A percentile compares a stretch with the other conserved stretches of the same genome.
phyloP scores from a whole-genome alignment of 2,329 filamentous ascomycete species.

The Cladosporium sp. region DNA sequence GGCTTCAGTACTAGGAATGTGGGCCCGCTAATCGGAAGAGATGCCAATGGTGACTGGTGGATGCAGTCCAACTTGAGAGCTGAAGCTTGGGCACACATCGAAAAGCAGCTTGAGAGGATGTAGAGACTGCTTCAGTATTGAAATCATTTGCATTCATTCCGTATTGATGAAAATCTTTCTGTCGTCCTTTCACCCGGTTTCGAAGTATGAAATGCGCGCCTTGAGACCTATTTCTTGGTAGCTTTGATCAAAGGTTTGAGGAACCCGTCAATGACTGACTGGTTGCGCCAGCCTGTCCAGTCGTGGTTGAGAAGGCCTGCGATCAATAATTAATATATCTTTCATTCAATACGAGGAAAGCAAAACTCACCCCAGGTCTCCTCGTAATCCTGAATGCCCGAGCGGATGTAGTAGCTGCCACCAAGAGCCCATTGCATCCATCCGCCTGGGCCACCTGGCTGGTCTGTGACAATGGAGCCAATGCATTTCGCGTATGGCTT shows the following conservation, averaged over 20 bases:
- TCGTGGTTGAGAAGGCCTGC: constrained; percentile 50
- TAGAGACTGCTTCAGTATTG: background rate
- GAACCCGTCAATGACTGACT: constrained; percentile 17
- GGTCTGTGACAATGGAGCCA: constrained; percentile 44
- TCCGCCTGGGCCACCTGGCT: constrained; percentile 49
- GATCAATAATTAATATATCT: background rate
- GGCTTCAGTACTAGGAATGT: constrained; percentile 12
- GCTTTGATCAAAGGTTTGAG: constrained; percentile 18
- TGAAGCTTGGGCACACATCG: background rate
- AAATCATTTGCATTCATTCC: too few relatives aligned
- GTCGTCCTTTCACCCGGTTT: too few relatives aligned
- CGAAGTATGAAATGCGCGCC: too few relatives aligned
- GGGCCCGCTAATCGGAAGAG: constrained; percentile 13
- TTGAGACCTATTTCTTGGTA: constrained; percentile 4
- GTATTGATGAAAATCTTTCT: too few relatives aligned
- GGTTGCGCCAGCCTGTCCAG: constrained; percentile 41
- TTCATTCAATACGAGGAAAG: background rate
- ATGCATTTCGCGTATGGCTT: constrained; percentile 52
- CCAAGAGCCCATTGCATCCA: constrained; percentile 53
- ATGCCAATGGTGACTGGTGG: constrained; percentile 17
- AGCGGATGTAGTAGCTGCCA: constrained; percentile 50
- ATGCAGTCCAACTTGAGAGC: background rate
- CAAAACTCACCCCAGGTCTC: constrained; percentile 48
- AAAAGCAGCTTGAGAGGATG: background rate
- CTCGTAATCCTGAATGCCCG: constrained; percentile 52